These are phyloP conservation scores for Sporothrix protearum DNA, from an alignment of 2,329 filamentous ascomycete species.

Conservation along the genomic window DNA sequence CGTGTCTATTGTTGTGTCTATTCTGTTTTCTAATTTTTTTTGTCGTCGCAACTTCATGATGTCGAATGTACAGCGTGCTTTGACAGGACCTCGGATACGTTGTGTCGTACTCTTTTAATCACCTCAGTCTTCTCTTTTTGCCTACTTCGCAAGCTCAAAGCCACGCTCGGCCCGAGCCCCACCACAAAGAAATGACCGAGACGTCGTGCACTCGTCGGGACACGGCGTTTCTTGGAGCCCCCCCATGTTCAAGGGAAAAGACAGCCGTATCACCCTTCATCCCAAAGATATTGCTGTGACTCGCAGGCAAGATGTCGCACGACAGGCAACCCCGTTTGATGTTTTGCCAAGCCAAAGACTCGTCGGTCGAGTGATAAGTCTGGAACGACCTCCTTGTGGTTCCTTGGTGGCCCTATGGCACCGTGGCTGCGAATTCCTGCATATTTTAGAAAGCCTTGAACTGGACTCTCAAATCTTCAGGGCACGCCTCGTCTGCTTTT, in stretches of 20 bases:
- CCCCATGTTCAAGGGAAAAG: background rate
- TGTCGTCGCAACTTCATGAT: background rate
- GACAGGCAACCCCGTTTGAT: background rate
- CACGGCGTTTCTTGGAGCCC: background rate
- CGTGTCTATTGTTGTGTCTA: background rate
- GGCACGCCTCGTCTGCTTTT: no score
- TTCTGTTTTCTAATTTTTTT: background rate
- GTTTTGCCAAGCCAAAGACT: background rate
- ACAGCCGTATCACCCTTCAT: background rate
- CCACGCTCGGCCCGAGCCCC: background rate
- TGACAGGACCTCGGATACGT: background rate
- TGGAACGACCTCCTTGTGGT: background rate
- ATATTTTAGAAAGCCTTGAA: background rate
- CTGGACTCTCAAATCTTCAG: no score
- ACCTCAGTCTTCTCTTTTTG: background rate
- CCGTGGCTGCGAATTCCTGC: background rate
- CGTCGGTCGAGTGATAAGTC: background rate
- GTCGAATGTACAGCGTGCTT: background rate
- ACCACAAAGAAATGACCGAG: background rate
- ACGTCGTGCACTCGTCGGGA: background rate
- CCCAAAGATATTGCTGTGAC: background rate
- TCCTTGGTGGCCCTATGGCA: background rate
- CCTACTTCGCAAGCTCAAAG: background rate
- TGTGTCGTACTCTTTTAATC: background rate
- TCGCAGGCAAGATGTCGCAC: background rate